A percentile compares a stretch with the other conserved stretches of the same genome.
Conservation (phyloP, 495 filamentous ascomycete genomes). For the Chlorociboria aeruginascens region DNA sequence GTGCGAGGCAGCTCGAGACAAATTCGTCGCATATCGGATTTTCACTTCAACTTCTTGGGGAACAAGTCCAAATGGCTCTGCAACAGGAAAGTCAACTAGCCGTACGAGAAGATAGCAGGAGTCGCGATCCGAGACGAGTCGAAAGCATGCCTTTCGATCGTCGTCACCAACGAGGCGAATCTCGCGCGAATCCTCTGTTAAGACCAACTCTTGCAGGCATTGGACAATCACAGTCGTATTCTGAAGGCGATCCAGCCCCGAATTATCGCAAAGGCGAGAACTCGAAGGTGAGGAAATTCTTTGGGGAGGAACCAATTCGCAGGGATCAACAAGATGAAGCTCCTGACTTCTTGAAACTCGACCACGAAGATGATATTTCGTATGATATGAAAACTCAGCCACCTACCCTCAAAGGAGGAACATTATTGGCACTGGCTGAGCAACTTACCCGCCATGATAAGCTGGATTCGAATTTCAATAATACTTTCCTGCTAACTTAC, state of each 20-base stretch:
- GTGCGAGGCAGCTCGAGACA: conserved; percentile 69
- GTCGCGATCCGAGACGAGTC: conserved; percentile 28
- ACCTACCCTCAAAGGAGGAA: conserved; percentile 75
- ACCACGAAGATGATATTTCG: conserved; percentile 79
- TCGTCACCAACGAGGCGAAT: conserved; percentile 35
- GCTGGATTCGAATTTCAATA: conserved; percentile 90
- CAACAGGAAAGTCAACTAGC: conserved; percentile 29
- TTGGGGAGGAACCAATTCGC: conserved; percentile 60
- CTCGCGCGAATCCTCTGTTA: conserved; percentile 21
- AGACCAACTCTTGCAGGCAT: conserved; percentile 20
- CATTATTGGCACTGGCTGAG: conserved; percentile 82
- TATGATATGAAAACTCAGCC: conserved; percentile 70
- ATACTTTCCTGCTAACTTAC: conserved; percentile 94
- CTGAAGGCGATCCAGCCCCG: conserved; percentile 47
- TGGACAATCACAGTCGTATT: conserved; percentile 51
- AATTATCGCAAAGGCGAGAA: conserved; percentile 53
- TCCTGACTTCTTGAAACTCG: conserved; percentile 74
- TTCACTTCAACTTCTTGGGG: conserved; percentile 74
- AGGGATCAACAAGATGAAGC: conserved; percentile 49
- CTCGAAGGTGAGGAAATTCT: conserved; percentile 78
- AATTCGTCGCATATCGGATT: conserved; percentile 80
- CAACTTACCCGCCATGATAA: conserved; percentile 93
- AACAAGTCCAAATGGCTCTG: conserved; percentile 47
- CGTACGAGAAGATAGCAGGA: conserved; percentile 27
- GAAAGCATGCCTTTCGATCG: conserved; percentile 34